phyloP scores from a whole-genome alignment of 345 rosid species.

The Pistacia vera region DNA sequence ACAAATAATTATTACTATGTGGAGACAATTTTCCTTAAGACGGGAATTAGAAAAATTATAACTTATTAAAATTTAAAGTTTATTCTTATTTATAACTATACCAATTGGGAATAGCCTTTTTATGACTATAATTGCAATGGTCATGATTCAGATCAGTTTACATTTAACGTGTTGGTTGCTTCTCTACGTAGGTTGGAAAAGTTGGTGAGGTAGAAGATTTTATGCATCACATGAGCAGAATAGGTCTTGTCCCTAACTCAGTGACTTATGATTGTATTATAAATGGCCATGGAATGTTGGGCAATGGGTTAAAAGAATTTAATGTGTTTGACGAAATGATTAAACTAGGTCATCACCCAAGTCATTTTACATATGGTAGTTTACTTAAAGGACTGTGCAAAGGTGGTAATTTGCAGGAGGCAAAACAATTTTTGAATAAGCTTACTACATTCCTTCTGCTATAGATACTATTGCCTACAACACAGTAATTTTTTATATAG shows the following conservation, averaged over 20 bases:
- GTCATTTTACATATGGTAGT: conserved; percentile 68
- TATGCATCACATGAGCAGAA: conserved; percentile 55
- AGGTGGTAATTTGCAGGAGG: conserved; percentile 65
- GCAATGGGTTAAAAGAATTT: conserved; percentile 62
- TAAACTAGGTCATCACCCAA: conserved; percentile 62
- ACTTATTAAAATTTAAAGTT: no score
- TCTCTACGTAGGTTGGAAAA: conserved; percentile 75
- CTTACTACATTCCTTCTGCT: conserved; percentile 56
- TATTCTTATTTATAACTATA: no score
- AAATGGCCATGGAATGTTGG: conserved; percentile 58
- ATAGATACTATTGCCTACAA: conserved; percentile 71
- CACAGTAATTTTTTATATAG: conserved; percentile 45
- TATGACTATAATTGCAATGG: conserved; percentile 27
- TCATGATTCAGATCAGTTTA: conserved; percentile 47
- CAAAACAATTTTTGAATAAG: conserved; percentile 53
- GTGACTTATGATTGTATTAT: conserved; percentile 70
- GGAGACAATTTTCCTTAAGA: no score
- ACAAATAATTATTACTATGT: no score
- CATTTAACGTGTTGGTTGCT: conserved; percentile 54
- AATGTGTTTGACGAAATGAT: conserved; percentile 81
- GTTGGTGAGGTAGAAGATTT: conserved; percentile 63
- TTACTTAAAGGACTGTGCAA: conserved; percentile 84
- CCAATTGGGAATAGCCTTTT: no score
- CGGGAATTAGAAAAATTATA: no score
- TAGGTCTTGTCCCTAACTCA: conserved; percentile 47